Conservation (phyloP, 805 yeast genomes). For the Jamesozyma piceae region DNA sequence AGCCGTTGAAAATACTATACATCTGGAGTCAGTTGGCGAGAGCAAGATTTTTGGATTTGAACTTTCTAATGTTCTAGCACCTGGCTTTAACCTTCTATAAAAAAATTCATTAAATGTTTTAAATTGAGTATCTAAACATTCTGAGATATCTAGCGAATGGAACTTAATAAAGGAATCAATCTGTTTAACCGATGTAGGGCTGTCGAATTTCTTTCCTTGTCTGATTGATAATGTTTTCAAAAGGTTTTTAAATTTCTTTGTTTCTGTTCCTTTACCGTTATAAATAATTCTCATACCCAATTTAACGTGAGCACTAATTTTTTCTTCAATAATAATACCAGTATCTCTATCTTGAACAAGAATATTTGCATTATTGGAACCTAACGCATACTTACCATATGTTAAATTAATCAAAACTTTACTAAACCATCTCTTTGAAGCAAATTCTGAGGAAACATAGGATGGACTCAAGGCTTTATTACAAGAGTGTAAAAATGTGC, state of each 20-base stretch:
- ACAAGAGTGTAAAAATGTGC: slow-evolving; percentile 61
- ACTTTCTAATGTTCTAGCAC: slow-evolving; percentile 63
- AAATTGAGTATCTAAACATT: slow-evolving; percentile 52
- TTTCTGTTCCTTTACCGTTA: slow-evolving; percentile 56
- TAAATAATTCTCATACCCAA: slow-evolving; percentile 79
- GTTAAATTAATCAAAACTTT: slow-evolving; percentile 74
- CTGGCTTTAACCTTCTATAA: slow-evolving; percentile 64
- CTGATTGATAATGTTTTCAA: slow-evolving; percentile 59
- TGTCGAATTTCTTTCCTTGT: slow-evolving; percentile 81
- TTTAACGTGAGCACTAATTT: slow-evolving; percentile 81
- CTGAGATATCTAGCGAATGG: slow-evolving; percentile 67
- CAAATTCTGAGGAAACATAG: slow-evolving; percentile 71
- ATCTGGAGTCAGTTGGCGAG: slow-evolving; percentile 84
- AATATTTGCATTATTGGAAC: slow-evolving; percentile 87
- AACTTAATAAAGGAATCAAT: slow-evolving; percentile 74
- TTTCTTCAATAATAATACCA: slow-evolving; percentile 86
- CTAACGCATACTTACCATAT: slow-evolving; percentile 78
- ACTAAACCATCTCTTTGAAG: slow-evolving; percentile 82
- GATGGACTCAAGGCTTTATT: slow-evolving; percentile 52
- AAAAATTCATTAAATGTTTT: slow-evolving; percentile 83
- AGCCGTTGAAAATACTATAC: slow-evolving; percentile 57
- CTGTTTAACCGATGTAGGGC: slow-evolving; percentile 51
- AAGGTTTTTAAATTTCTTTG: slow-evolving; percentile 49
- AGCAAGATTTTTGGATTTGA: slow-evolving; percentile 41
- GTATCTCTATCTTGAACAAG: slow-evolving; percentile 86